phyloP scores from a whole-genome alignment of 1,284 basidiomycete species.

The Schizophyllum amplum region DNA sequence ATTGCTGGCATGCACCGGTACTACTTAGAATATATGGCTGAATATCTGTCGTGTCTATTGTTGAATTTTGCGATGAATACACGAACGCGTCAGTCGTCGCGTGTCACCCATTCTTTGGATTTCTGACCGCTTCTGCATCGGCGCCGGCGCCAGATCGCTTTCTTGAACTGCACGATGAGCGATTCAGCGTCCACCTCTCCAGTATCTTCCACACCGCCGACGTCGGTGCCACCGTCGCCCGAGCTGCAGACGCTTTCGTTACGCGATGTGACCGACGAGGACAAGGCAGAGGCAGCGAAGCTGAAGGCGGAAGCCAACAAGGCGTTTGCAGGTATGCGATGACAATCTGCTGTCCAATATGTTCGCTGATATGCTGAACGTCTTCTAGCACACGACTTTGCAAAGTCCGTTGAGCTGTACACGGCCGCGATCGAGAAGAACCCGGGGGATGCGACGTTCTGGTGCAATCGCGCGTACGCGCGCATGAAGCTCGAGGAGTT shows the following conservation, averaged over 20 bases:
- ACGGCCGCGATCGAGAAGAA: conserved; percentile 73
- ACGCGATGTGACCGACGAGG: conserved; percentile 50
- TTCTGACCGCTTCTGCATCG: not conserved
- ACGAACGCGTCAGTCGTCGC: too few relatives aligned
- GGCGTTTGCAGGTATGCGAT: conserved; percentile 63
- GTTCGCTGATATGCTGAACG: not conserved
- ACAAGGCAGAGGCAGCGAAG: conserved; percentile 56
- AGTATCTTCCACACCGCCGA: conserved; percentile 24
- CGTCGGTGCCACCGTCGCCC: conserved; percentile 46
- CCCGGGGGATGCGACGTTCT: conserved; percentile 67
- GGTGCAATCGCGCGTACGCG: conserved; percentile 75
- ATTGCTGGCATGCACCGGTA: not conserved
- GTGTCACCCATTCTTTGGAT: not conserved
- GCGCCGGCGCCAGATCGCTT: not conserved
- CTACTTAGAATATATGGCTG: not conserved
- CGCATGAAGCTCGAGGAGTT: conserved; percentile 78
- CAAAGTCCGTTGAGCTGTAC: conserved; percentile 62
- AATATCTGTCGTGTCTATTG: too few relatives aligned
- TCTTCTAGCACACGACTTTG: conserved; percentile 32
- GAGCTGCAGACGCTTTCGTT: conserved; percentile 35
- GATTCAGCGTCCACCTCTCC: conserved; percentile 17
- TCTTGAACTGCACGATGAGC: not conserved
- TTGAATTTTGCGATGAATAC: too few relatives aligned
- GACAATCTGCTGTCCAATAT: not conserved
- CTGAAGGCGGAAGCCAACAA: conserved; percentile 84